A percentile compares a stretch with the other conserved stretches of the same genome.
These are phyloP conservation scores for Gracilaria gracilis DNA, from an alignment of 23 red algal species.

Conservation along the genomic window DNA sequence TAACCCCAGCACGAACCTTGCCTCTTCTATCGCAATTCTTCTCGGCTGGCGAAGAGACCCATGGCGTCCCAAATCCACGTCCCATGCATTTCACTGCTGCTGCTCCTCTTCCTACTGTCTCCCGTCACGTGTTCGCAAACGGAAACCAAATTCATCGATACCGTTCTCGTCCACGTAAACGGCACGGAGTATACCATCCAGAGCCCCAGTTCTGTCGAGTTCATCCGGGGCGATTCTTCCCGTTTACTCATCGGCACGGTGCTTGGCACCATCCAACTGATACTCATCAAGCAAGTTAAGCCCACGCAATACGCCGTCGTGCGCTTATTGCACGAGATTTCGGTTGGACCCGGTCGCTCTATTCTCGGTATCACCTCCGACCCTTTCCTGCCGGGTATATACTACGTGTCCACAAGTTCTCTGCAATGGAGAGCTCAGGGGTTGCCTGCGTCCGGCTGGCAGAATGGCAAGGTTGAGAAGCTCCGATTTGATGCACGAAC, in stretches of 20 bases:
- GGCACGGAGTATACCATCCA: not conserved
- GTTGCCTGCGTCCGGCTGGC: constrained; percentile 11
- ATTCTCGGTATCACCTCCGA: constrained; percentile 22
- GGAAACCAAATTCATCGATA: not conserved
- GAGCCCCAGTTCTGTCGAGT: not conserved
- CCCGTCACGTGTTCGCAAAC: not conserved
- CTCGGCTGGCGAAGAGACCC: too few relatives aligned
- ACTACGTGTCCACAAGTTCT: constrained; percentile 21
- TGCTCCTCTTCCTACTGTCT: not conserved
- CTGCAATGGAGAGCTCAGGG: constrained; percentile 8
- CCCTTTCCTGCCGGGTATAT: constrained; percentile 7
- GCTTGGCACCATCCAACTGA: not conserved
- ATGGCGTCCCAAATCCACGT: not conserved
- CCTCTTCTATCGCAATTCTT: too few relatives aligned
- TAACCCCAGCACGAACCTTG: too few relatives aligned
- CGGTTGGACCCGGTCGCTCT: constrained; percentile 12
- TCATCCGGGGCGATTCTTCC: constrained; percentile 17
- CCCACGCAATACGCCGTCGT: constrained; percentile 3
- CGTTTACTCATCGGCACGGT: constrained; percentile 27
- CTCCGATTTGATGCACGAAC: not conserved
- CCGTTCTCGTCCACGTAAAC: not conserved
- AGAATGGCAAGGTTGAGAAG: constrained; percentile 38
- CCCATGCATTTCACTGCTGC: not conserved
- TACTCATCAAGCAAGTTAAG: constrained; percentile 1
- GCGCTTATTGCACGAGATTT: not conserved